A percentile compares a stretch with the other conserved stretches of the same genome.
phyloP scores from a whole-genome alignment of 2,329 filamentous ascomycete species.

The Chaetomiaceae sp. region DNA sequence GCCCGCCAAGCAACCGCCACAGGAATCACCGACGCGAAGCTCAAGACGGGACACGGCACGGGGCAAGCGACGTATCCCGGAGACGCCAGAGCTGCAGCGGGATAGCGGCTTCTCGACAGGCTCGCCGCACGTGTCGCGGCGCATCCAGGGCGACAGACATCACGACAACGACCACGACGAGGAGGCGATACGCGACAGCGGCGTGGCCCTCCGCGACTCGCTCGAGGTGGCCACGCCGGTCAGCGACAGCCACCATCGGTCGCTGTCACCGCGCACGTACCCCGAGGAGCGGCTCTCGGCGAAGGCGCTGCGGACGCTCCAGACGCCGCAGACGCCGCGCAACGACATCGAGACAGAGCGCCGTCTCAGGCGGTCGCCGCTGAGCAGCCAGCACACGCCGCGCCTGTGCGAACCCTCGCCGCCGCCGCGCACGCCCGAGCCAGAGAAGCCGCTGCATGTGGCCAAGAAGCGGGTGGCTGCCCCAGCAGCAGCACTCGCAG shows the following conservation, averaged over 20 bases:
- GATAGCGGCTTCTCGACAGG: conserved; percentile 46
- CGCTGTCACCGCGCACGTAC: conserved; percentile 10
- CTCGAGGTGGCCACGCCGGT: conserved; percentile 26
- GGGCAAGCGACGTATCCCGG: conserved; percentile 15
- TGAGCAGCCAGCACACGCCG: conserved; percentile 24
- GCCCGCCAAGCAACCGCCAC: conserved; percentile 23
- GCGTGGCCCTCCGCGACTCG: conserved; percentile 48
- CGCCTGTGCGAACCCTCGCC: conserved; percentile 35
- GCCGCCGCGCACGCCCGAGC: conserved; percentile 37
- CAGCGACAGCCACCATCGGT: conserved; percentile 10
- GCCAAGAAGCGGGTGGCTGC: conserved; percentile 21
- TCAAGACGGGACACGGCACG: conserved; percentile 14
- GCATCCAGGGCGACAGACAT: conserved; percentile 28
- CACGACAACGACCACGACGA: conserved; percentile 33
- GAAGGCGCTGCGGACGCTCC: conserved; percentile 3
- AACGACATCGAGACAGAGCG: conserved; percentile 10
- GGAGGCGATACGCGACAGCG: conserved; percentile 46
- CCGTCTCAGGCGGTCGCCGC: conserved; percentile 13
- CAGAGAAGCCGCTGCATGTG: conserved; percentile 36
- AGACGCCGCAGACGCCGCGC: conserved; percentile 4
- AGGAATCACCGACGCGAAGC: conserved; percentile 17
- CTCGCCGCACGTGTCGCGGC: conserved; percentile 38
- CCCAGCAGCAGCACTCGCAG: background rate
- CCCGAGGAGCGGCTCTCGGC: conserved; percentile 6
- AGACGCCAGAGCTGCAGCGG: conserved; percentile 36